Evolutionary conservation across 352 stramenopile genomes (phyloP).

Genomic region (Pythium apleroticum): DNA sequence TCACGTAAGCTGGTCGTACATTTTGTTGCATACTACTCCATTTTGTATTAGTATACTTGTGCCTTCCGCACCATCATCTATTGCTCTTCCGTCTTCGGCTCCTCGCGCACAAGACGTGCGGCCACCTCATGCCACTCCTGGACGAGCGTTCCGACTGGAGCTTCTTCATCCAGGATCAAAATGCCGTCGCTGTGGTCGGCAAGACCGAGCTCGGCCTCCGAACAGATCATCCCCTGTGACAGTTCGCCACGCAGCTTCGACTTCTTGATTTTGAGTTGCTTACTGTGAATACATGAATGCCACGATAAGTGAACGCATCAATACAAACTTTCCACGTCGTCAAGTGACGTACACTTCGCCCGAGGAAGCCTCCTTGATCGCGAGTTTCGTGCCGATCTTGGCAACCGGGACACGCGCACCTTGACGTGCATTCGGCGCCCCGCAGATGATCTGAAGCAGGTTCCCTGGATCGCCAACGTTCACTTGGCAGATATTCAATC

Average conservation of each 20-base stretch:
- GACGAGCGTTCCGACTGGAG: constrained; percentile 53
- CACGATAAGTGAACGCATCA: background rate
- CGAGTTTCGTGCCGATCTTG: constrained; percentile 59
- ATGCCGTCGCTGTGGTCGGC: constrained; percentile 67
- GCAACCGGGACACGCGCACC: constrained; percentile 66
- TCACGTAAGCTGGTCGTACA: background rate
- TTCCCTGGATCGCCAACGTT: constrained; percentile 56
- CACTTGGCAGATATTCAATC: constrained; percentile 67
- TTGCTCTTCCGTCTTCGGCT: constrained; percentile 1
- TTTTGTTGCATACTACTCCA: constrained; percentile 1
- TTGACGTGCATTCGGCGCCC: constrained; percentile 58
- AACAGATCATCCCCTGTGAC: constrained; percentile 85
- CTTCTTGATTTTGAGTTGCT: constrained; percentile 86
- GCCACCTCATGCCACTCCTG: constrained; percentile 41
- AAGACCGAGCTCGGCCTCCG: constrained; percentile 68
- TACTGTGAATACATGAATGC: constrained; percentile 33
- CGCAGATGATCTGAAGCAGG: constrained; percentile 77
- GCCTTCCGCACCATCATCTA: background rate
- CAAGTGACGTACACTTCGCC: constrained; percentile 47
- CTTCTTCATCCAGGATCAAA: constrained; percentile 57
- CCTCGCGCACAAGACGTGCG: constrained; percentile 29
- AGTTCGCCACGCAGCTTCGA: constrained; percentile 77
- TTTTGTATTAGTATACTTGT: constrained; percentile 1
- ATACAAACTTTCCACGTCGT: background rate
- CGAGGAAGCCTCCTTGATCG: constrained; percentile 45